Base-by-base conservation (phyloP, 2,329 filamentous ascomycete species). In the Aspergillus versicolor region DNA sequence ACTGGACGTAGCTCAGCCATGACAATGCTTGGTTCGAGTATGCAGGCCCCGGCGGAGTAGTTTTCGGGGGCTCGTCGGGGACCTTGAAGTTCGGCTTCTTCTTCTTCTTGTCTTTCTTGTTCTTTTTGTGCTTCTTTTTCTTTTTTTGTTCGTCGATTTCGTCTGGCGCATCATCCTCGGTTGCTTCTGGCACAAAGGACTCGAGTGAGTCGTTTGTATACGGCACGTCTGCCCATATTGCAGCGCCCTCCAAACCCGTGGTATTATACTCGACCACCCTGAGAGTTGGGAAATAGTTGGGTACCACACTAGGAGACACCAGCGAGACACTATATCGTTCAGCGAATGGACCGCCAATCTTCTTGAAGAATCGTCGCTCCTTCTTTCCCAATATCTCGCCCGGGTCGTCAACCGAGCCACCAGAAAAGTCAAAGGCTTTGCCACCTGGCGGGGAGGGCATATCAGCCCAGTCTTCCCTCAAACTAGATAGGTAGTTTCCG, bases 241-340 rank as follows among this genome's bases (percentile, higher is more conserved):
- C 68, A 0, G 72, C 65, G 52, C 84, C 67, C 62, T 91, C 88
- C 3, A 96, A 72, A 0, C 91, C 91, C 0, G 82, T 90, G 54
- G 91, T 91, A 71, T 99, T 97, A 79, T 97, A 99, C 68, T 96
- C 91, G 62, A 93, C 81, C n/a, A 99, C 83, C n/a, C 92, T 85
- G 32, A 97, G 75, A 0, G 90, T 92, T 0, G 93, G 94, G 63
- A 92, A 94, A 73, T 91, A 96, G 69, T 94, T 97, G 6, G 93
- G 94, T 8, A 97, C 90, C 38, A 99, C 80, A 69, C 92, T 97
- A 0, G 93, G 90, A 46, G 88, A 85, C 55, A 97, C 88, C 24
- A 94, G 79, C 0, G 90, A 88, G 5, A 96, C 74, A 52, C 92
- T 88, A 72, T 91, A 99, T 52, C 92, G 84, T 75, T 99, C 92